Evolutionary conservation across 2,329 filamentous ascomycete species (phyloP), one percentile per base, ranked within the genome.

Genomic region (Alternaria sp.): DNA sequence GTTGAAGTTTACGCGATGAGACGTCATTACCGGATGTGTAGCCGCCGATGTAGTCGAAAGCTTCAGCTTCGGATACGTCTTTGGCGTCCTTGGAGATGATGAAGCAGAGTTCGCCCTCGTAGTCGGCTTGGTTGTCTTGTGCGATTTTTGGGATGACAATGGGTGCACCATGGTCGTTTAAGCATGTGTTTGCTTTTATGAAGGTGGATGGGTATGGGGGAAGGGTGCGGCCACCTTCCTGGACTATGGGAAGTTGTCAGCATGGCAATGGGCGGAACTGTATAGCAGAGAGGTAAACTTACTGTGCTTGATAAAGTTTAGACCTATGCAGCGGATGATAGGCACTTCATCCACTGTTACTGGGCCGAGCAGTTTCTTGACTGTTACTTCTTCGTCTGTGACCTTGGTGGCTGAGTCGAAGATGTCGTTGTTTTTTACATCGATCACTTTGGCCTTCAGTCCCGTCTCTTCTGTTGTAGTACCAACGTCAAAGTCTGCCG

Each of bases 251-350:
- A 3, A 12, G 28, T 26, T 36, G 7, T 55, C 3, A 48, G 39
- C 49, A 9, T 26, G 24, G 11, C 3, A n/a, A 20, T 18, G 16
- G n/a, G 14, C 7, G n/a, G 16, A 42, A 16, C 30, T 14, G 11
- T 28, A 36, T 14, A 11, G 22, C 28, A 6, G 12, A n/a, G 18
- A 42, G 20, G 39, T 24, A 7, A 11, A 58, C 67, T n/a, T 66
- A 78, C 76, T 85, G 65, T 89, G 87, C 54, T 84, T 87, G 39
- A 82, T 81, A 65, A 88, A 88, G 66, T 89, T 88, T 28, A 89
- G 69, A 0, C 87, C 87, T 12, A 88, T 82, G 64, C 87, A 89
- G 20, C 86, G 76, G 4, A 89, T 68, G 43, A 87, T 86, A 0
- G 85, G 84, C 0, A 88, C 83, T 51, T 88, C 84, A 3, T 75